Evolutionary conservation across 1,284 basidiomycete species (phyloP), one percentile per base, ranked within the genome.

Genomic region (Malassezia restricta): DNA sequence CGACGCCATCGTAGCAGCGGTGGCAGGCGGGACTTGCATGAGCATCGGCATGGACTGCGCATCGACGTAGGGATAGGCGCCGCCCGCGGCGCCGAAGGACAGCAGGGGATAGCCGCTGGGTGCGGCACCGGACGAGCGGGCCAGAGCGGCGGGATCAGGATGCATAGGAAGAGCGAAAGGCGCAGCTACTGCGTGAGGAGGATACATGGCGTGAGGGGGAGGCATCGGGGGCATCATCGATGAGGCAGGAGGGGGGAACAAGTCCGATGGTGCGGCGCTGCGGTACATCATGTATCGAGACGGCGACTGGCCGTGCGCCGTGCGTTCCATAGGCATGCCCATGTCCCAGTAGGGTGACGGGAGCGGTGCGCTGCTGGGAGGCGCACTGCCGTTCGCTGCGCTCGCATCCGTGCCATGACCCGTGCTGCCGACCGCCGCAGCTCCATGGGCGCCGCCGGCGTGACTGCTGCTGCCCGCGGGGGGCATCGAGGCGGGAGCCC

Each of bases 281-380:
- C 52, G 52, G 40, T 44, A 54, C 33, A 54, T 43, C 40, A 48
- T 43, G 35, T 49, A 54, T 5, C 52, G 52, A 1, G 42, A 43
- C 6, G 52, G 52, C 20, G 52, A 54, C 37, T 43, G 41, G 15
- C 46, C 39, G 27, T 12, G 12, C 11, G 12, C 28, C 3, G 17
- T n/a, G 17, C 41, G 43, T n/a, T 33, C 43, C n/a, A 33, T 20
- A 38, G 47, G 37, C 8, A 46, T 7, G 12, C 15, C 6, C 51
- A 47, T 46, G 15, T 54, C 52, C 52, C 52, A 54, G 30, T 49
- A 49, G 14, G 40, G 39, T 5, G 44, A 12, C 15, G 47, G 20
- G 6, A 12, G 33, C 5, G 47, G n/a, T 3, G 20, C 44, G 3
- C 44, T 20, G 17, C 44, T 32, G 20, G 44, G 8, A 17, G 44